Evolutionary conservation across 495 filamentous ascomycete genomes (phyloP), one percentile per base, ranked within the genome.

Genomic region (Xylaria telfairii): DNA sequence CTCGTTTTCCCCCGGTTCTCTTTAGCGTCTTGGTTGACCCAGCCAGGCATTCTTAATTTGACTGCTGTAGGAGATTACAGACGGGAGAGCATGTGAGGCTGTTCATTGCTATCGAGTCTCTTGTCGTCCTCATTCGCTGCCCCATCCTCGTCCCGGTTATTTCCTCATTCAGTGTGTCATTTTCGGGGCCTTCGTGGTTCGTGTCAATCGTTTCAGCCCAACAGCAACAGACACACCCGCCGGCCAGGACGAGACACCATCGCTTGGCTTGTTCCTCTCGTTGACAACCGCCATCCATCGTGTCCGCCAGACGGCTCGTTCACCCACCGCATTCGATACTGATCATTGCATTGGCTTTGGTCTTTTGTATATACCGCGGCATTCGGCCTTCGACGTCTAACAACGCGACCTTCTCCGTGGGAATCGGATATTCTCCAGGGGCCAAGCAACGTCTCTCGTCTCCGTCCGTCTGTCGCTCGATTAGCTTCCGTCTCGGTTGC

Each of bases 161-260:
- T n/a, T 28, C 26, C 19, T 46, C 26, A 19, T 51, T 21, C 21
- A 24, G 32, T 54, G 28, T 41, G 21, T 47, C 64, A 54, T 66
- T 42, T 28, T 41, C 64, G 47, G 13, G 34, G 54, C 41, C 53
- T 26, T 60, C 28, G 54, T 60, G 26, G 37, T 68, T 47, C 49
- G 34, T 44, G 54, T 60, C 54, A 56, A 60, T 68, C 66, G 54
- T 60, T 68, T 68, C 53, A 46, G 19, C 51, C 66, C 66, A 60
- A 47, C 26, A 1, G 56, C 54, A 60, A 47, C 26, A 1, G 67
- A 39, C 44, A 46, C 56, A 17, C 37, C 28, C 4, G 24, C 34
- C 19, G 1, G 1, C 1, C 6, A 37, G 17, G 9, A 9, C 41
- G 12, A 21, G 21, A 47, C 26, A 21, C 19, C 26, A 57, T 47